Conservation (phyloP, 2,329 filamentous ascomycete species). For the Aspergillus sp. region DNA sequence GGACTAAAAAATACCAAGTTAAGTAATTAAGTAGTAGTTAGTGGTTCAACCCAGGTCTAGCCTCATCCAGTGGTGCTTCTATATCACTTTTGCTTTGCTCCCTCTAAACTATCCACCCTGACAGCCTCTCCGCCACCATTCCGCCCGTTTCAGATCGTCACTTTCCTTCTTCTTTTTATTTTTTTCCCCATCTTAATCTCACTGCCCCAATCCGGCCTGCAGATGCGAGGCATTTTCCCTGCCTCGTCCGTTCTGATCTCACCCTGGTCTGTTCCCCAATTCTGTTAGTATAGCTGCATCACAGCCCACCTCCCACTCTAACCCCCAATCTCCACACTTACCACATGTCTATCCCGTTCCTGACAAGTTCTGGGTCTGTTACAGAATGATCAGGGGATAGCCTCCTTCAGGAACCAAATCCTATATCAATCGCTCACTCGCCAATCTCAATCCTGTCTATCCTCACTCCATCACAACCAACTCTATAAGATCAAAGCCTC, state of each 20-base stretch:
- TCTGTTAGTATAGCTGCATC: constrained; percentile 17
- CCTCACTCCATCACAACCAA: constrained; percentile 21
- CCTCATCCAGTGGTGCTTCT: constrained; percentile 4
- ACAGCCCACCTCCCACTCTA: constrained; percentile 22
- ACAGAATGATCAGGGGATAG: constrained; percentile 25
- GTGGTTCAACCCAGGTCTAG: neutral
- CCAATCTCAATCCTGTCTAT: constrained; percentile 25
- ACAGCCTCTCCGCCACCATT: constrained; percentile 5
- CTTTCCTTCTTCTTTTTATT: constrained; percentile 6
- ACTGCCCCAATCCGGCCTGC: constrained; percentile 16
- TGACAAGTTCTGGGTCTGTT: constrained; percentile 19
- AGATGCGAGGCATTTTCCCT: constrained; percentile 18
- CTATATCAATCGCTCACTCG: constrained; percentile 24
- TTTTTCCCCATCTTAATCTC: constrained; percentile 11
- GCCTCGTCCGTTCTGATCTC: constrained; percentile 16
- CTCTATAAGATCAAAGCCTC: constrained; percentile 15
- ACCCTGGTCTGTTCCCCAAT: constrained; percentile 16
- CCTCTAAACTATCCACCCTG: neutral
- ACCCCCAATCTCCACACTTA: constrained; percentile 21
- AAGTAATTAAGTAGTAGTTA: neutral
- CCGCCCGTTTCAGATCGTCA: constrained; percentile 17
- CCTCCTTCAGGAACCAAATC: constrained; percentile 25
- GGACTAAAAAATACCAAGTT: neutral
- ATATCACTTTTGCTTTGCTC: constrained; percentile 5
- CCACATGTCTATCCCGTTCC: constrained; percentile 16